phyloP scores from a whole-genome alignment of 192 early-diverging fungal species.

The Entophlyctis luteolus region DNA sequence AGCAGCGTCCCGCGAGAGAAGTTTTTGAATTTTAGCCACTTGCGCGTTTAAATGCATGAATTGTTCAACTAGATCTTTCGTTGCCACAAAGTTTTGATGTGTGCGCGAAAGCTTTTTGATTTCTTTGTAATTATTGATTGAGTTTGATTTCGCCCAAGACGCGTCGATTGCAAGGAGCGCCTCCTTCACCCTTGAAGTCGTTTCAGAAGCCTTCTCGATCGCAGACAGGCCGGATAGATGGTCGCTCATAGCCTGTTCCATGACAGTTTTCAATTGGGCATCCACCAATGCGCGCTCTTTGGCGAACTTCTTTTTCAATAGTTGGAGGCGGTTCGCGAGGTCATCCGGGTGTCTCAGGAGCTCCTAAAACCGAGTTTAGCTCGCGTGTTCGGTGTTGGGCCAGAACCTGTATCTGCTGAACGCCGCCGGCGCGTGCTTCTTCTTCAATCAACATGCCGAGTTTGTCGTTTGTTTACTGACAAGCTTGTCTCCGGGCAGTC shows the following conservation, averaged over 20 bases:
- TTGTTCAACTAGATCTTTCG: conserved; percentile 77
- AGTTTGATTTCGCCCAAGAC: conserved; percentile 79
- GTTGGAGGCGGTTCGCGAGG: conserved; percentile 76
- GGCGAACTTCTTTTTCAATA: conserved; percentile 75
- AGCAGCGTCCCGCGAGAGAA: conserved; percentile 65
- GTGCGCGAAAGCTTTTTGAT: conserved; percentile 89
- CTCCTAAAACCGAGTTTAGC: conserved; percentile 45
- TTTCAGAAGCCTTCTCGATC: conserved; percentile 5
- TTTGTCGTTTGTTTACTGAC: neutral
- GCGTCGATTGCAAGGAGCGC: conserved; percentile 76
- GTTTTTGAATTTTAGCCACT: conserved; percentile 63
- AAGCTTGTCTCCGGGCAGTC: neutral
- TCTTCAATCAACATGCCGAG: conserved; percentile 18
- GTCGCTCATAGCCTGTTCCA: conserved; percentile 52
- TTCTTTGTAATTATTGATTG: conserved; percentile 84
- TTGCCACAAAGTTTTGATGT: conserved; percentile 91
- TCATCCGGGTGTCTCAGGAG: conserved; percentile 92
- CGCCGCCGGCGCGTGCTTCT: conserved; percentile 16
- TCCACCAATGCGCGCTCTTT: conserved; percentile 89
- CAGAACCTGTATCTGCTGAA: conserved; percentile 14
- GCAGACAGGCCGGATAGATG: conserved; percentile 1
- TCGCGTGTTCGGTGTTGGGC: neutral
- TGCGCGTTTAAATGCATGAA: conserved; percentile 85
- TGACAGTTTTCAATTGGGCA: conserved; percentile 91
- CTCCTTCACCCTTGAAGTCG: conserved; percentile 39